These are phyloP conservation scores for Euclidium syriacum DNA, from an alignment of 345 rosid genomes.

Conservation along the genomic window DNA sequence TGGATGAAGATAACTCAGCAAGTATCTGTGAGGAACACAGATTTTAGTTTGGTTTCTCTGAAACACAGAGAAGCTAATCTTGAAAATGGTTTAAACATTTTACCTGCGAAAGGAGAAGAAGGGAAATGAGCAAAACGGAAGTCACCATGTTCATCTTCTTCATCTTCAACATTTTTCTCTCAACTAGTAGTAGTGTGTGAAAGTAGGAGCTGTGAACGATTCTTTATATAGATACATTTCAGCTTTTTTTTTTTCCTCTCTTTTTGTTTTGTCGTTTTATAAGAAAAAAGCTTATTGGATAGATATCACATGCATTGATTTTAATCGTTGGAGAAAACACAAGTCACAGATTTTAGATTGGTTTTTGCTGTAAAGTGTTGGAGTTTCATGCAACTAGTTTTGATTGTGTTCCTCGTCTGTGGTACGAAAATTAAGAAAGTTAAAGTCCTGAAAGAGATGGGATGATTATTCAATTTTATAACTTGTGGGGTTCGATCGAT, in stretches of 20 bases:
- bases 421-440: too few species aligned
- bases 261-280: neutral
- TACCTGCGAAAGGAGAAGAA: slow-evolving; percentile 25
- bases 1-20: slow-evolving; percentile 16
- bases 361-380: slow-evolving; percentile 35
- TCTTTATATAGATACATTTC: slow-evolving; percentile 23
- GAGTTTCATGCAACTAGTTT: slow-evolving; percentile 19
- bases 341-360: slow-evolving; percentile 30
- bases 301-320: slow-evolving; percentile 32
- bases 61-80: neutral
- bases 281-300: slow-evolving; percentile 10
- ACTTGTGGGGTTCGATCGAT: too few species aligned
- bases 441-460: too few species aligned
- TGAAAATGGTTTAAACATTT: neutral
- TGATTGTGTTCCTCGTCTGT: too few species aligned
- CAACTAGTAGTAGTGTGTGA: slow-evolving; percentile 17
- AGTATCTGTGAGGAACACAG: slow-evolving; percentile 14
- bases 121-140: slow-evolving; percentile 23
- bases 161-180: slow-evolving; percentile 16
- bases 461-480: too few species aligned
- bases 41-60: neutral
- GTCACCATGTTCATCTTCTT: slow-evolving; percentile 14
- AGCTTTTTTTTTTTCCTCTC: neutral
- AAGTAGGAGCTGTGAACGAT: neutral
- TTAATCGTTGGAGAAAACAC: slow-evolving; percentile 24